Evolutionary conservation across 306 rosid genomes (phyloP).

Genomic region (Crataegus laevigata): DNA sequence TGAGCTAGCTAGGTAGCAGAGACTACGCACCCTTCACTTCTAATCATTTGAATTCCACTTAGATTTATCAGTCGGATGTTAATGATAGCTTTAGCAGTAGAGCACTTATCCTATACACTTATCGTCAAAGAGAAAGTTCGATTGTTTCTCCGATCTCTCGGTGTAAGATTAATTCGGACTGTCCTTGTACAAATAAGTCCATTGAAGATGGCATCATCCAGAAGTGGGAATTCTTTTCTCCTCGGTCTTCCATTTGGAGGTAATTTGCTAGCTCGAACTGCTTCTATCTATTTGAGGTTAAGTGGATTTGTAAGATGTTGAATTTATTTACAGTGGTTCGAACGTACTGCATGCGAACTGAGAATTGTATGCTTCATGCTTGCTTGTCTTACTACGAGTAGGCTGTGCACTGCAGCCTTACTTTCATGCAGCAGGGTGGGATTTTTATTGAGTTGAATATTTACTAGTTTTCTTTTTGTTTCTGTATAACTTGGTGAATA

Average conservation of each 20-base stretch:
- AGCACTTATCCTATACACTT: not conserved
- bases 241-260: not conserved
- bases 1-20: not conserved
- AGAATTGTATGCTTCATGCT: not conserved
- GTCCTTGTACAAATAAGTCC: not conserved
- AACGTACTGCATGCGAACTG: not conserved
- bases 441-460: not conserved
- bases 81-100: not conserved
- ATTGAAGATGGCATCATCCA: not conserved
- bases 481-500: not conserved
- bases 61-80: not conserved
- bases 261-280: not conserved
- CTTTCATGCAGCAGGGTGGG: not conserved
- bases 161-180: not conserved
- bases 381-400: not conserved
- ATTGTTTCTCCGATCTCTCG: not conserved
- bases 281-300: not conserved
- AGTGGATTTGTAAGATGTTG: not conserved
- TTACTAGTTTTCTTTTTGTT: not conserved
- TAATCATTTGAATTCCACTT: not conserved
- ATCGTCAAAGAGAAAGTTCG: not conserved
- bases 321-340: not conserved
- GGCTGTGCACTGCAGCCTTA: not conserved
- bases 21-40: not conserved
- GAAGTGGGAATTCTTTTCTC: not conserved